Percentiles rank a stretch among this genome's conserved stretches.
Evolutionary conservation across 208 protist genomes (phyloP).

Genomic region (Leishmania tarentolae): DNA sequence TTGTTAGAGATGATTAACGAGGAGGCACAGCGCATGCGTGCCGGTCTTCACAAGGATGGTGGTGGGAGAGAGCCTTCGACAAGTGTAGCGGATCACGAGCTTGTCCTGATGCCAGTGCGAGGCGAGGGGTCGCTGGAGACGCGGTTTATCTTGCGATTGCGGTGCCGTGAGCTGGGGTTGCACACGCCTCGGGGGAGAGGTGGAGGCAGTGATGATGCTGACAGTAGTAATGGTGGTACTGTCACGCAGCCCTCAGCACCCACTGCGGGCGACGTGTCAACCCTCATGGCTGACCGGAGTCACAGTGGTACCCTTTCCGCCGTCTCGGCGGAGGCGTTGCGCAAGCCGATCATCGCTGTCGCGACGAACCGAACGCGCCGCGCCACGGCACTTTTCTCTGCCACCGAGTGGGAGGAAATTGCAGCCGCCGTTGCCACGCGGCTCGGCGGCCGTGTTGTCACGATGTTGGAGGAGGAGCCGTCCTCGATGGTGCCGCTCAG

Average conservation of each 20-base stretch:
- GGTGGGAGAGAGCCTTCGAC: neutral
- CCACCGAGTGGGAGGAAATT: constrained; percentile 43
- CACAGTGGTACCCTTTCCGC: neutral
- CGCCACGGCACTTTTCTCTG: constrained; percentile 7
- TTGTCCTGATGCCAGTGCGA: constrained; percentile 69
- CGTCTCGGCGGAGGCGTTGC: too few species aligned
- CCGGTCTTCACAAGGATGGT: neutral
- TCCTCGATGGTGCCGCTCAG: constrained; percentile 57
- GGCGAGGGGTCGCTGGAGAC: constrained; percentile 13
- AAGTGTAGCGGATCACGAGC: constrained; percentile 47
- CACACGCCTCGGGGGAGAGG: neutral
- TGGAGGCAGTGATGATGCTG: neutral
- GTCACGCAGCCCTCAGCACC: neutral
- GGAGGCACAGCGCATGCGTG: constrained; percentile 14
- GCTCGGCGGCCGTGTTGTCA: constrained; percentile 46
- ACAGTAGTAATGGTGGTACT: neutral
- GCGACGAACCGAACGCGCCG: constrained; percentile 3
- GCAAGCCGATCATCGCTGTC: neutral
- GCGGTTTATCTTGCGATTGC: constrained; percentile 56
- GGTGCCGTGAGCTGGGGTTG: constrained; percentile 31
- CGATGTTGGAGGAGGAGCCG: constrained; percentile 57
- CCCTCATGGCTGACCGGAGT: neutral
- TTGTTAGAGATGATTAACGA: constrained; percentile 40
- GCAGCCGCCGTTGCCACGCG: constrained; percentile 41
- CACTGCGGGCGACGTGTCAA: neutral